Base-by-base conservation (phyloP, 108 stramenopile species). In the Chaetoceros tenuissimus region DNA sequence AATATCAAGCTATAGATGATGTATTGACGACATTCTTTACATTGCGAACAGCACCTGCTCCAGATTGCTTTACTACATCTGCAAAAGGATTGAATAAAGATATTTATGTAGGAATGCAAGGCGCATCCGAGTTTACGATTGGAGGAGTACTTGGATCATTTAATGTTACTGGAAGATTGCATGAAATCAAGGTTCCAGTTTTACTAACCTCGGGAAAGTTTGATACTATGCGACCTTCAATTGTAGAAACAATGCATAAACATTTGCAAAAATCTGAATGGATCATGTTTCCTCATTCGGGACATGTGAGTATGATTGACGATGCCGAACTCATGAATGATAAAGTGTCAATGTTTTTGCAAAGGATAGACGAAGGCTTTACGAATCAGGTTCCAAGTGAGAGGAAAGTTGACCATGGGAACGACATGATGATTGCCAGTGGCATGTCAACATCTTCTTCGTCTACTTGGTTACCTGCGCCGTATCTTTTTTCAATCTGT, bases 241-340 rank as follows among this genome's bases (percentile, higher is more conserved):
- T 71, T 3, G 69, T 74, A 25, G 55, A 74, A 34, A 55, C 73
- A 13, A 71, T 78, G 58, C 51, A 67, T 8, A 13, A 55, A 5
- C 25, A 63, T 19, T 26, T 74, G 10, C 57, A 51, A 13, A 26
- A 40, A 3, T 51, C 59, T 0, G 62, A 69, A 48, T 45, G 63
- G 46, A 45, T 63, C 1, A 27, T 71, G 28, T 55, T 71, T 13
- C 61, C 60, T 20, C 69, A 64, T 52, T 78, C 77, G 1, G 73
- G 70, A 30, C 77, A 78, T 49, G 29, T 78, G 3, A 48, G 66
- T 17, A 78, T 78, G 77, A 69, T 73, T 30, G 77, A 78, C 48
- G 73, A 78, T 59, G 54, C 69, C n/a, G 62, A 53, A 21, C 34
- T 50, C 34, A 71, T 71, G 70, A 78, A 78, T 56, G 64, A 73